Percentiles rank a stretch among this genome's conserved stretches.
phyloP scores from a whole-genome alignment of 441 rosid species.

The Gossypium aridum region DNA sequence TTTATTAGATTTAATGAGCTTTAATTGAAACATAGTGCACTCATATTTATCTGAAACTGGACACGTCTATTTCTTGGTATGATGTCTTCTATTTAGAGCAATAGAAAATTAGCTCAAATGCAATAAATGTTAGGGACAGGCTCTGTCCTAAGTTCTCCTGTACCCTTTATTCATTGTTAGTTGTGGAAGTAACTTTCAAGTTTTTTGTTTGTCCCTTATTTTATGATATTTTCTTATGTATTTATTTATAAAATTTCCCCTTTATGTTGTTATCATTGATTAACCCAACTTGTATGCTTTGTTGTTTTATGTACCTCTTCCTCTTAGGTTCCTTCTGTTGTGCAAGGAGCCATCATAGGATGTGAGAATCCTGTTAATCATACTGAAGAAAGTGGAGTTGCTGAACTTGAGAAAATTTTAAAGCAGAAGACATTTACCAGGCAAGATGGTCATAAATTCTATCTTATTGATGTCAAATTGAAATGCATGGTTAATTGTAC shows the following conservation, averaged over 20 bases:
- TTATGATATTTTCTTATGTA: background rate
- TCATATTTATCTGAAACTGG: background rate
- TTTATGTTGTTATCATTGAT: background rate
- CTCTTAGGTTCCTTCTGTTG: constrained; percentile 27
- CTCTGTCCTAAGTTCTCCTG: background rate
- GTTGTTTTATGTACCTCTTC: constrained; percentile 18
- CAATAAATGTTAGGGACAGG: background rate
- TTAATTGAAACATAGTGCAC: background rate
- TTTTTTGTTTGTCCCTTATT: background rate
- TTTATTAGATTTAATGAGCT: background rate
- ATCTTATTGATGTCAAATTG: background rate
- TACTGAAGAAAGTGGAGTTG: constrained; percentile 28
- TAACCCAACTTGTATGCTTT: constrained; percentile 13
- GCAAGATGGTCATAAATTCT: constrained; percentile 25
- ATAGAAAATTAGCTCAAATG: background rate
- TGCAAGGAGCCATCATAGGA: constrained; percentile 23
- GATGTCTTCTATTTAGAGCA: background rate
- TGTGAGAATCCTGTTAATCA: constrained; percentile 19
- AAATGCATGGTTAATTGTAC: background rate
- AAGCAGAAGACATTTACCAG: constrained; percentile 64
- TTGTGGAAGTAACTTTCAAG: background rate
- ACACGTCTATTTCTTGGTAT: background rate
- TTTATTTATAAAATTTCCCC: background rate
- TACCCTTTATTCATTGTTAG: background rate
- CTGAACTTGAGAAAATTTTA: constrained; percentile 47